Percentiles rank a stretch among this genome's conserved stretches.
Conservation (phyloP, 257 asterid genomes). For the Solanum microdontum region DNA sequence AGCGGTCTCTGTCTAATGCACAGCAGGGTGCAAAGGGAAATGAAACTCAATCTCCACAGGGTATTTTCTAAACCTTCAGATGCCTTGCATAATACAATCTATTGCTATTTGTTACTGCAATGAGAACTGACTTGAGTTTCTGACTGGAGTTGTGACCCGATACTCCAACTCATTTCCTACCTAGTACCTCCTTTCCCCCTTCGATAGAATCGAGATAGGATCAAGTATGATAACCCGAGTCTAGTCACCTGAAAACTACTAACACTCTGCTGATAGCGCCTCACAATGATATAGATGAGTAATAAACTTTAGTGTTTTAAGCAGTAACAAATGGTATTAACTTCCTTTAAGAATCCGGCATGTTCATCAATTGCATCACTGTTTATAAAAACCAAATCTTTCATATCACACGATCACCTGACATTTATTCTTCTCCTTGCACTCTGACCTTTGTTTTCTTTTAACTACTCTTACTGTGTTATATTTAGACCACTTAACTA, state of each 20-base stretch:
- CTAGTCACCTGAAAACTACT: not conserved
- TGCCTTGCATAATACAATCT: not conserved
- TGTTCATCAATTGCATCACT: not conserved
- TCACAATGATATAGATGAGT: not conserved
- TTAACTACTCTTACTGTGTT: not conserved
- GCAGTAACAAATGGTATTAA: not conserved
- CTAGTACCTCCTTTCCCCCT: not conserved
- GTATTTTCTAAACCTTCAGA: slow-evolving; percentile 27
- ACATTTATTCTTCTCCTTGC: not conserved
- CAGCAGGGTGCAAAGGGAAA: slow-evolving; percentile 58
- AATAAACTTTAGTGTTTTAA: not conserved
- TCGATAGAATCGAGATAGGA: not conserved
- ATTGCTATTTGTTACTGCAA: not conserved
- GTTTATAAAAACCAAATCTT: not conserved
- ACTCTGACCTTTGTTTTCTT: not conserved
- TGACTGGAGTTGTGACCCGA: not conserved
- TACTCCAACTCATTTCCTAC: not conserved
- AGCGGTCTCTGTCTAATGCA: slow-evolving; percentile 65
- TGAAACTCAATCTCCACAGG: slow-evolving; percentile 71
- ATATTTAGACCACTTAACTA: not conserved
- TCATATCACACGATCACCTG: not conserved
- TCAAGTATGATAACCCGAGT: not conserved
- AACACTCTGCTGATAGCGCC: not conserved
- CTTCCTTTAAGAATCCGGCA: not conserved
- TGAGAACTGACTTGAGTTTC: not conserved